phyloP scores from a whole-genome alignment of 805 yeast genomes.

The Kazachstania africana region DNA sequence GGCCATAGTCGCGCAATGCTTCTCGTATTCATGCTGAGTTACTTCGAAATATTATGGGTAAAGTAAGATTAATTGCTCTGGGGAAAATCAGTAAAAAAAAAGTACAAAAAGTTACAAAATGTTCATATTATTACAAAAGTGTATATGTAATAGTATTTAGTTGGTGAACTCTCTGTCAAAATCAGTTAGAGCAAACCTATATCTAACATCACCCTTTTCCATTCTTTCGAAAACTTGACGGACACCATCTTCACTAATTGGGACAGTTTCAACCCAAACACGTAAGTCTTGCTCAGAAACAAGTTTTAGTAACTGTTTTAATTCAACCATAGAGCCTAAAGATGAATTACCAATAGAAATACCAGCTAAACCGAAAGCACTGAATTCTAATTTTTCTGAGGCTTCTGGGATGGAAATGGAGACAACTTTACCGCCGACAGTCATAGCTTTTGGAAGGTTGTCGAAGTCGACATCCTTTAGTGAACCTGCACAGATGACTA shows the following conservation, averaged over 20 bases:
- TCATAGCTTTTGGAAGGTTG: slow-evolving; percentile 21
- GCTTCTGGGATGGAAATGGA: slow-evolving; percentile 18
- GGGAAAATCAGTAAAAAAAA: no score
- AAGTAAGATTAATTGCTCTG: no score
- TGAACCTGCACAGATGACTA: slow-evolving; percentile 39
- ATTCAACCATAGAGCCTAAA: slow-evolving; percentile 37
- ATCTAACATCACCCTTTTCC: slow-evolving; percentile 39
- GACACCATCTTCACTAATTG: slow-evolving; percentile 34
- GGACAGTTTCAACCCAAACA: slow-evolving; percentile 43
- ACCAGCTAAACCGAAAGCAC: slow-evolving; percentile 15
- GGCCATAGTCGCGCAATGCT: no score
- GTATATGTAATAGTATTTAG: slow-evolving; percentile 1
- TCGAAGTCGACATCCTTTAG: slow-evolving; percentile 30
- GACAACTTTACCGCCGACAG: slow-evolving; percentile 27
- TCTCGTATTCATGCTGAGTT: no score
- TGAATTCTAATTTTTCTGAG: slow-evolving; percentile 6
- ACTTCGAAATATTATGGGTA: no score
- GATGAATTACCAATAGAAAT: slow-evolving; percentile 23
- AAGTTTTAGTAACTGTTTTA: slow-evolving; percentile 35
- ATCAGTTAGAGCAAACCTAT: slow-evolving; percentile 41
- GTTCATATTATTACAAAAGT: no score
- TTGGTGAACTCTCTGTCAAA: slow-evolving; percentile 29
- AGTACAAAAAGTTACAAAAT: no score
- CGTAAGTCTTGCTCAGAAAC: slow-evolving; percentile 36
- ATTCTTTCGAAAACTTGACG: slow-evolving; percentile 36